phyloP scores from a whole-genome alignment of 345 rosid species.

The Rhodamnia argentea region DNA sequence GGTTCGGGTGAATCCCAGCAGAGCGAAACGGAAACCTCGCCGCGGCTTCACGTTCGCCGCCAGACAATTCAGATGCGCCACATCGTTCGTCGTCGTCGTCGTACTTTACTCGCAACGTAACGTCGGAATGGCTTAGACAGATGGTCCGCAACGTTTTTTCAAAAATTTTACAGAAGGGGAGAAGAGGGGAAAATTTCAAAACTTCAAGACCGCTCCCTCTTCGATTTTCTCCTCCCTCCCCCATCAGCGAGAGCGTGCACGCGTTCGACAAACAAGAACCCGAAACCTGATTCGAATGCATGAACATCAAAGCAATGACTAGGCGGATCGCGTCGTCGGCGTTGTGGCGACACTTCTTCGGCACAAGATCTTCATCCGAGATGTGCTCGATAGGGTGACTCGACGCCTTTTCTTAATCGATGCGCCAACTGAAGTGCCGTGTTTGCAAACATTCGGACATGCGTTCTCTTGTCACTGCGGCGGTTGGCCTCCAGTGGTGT shows the following conservation, averaged over 20 bases:
- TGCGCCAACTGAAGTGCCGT: no score
- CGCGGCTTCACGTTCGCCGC: background rate
- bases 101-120: background rate
- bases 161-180: no score
- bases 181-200: background rate
- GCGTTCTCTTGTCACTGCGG: no score
- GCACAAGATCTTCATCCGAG: rapidly evolving
- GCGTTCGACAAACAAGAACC: background rate
- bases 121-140: background rate
- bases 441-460: no score
- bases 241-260: background rate
- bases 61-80: background rate
- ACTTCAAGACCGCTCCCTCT: background rate
- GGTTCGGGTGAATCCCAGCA: background rate
- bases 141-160: no score
- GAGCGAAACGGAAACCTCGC: background rate
- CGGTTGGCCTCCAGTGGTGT: no score
- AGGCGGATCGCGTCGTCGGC: rapidly evolving
- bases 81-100: background rate
- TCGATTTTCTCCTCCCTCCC: background rate
- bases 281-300: background rate
- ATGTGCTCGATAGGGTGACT: background rate
- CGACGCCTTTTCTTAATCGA: rapidly evolving
- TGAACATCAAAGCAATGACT: background rate
- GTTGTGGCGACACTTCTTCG: background rate